Conservation (phyloP, 192 early-diverging fungal genomes). For the Rhizophlyctis rosea region DNA sequence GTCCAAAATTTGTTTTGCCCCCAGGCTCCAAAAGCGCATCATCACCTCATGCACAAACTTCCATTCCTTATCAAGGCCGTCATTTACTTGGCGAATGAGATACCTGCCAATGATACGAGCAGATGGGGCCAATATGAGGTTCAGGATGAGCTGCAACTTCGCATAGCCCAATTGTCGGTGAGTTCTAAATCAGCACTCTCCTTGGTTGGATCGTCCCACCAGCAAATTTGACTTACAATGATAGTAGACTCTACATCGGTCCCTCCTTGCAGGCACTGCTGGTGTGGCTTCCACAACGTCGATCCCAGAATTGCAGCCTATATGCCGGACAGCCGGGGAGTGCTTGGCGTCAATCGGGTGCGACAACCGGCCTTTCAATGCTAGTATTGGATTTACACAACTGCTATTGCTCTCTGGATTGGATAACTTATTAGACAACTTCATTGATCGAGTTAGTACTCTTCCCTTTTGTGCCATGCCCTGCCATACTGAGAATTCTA, state of each 20-base stretch:
- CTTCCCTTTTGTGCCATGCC: not conserved
- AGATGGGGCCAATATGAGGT: slow-evolving; percentile 10
- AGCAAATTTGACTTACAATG: too few species aligned
- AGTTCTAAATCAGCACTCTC: not conserved
- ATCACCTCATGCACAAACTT: too few species aligned
- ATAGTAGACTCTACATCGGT: not conserved
- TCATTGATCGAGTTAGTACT: slow-evolving; percentile 5
- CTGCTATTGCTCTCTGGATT: slow-evolving; percentile 1
- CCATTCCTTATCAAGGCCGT: too few species aligned
- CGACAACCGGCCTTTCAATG: slow-evolving; percentile 8
- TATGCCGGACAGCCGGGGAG: not conserved
- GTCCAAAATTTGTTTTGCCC: too few species aligned
- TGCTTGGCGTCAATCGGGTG: slow-evolving; percentile 2
- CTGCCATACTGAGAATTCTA: not conserved
- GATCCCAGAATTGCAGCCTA: slow-evolving; percentile 3
- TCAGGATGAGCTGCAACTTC: not conserved
- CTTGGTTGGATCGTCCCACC: too few species aligned
- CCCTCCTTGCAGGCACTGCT: too few species aligned
- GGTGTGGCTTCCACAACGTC: not conserved
- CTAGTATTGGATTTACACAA: not conserved
- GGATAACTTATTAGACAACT: not conserved
- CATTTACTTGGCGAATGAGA: not conserved
- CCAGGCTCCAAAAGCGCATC: too few species aligned
- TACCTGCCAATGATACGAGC: slow-evolving; percentile 5
- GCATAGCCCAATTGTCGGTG: slow-evolving; percentile 2